Evolutionary conservation across 2,329 filamentous ascomycete genomes (phyloP), one percentile per base, ranked within the genome.

Genomic region (Fusarium sp.): DNA sequence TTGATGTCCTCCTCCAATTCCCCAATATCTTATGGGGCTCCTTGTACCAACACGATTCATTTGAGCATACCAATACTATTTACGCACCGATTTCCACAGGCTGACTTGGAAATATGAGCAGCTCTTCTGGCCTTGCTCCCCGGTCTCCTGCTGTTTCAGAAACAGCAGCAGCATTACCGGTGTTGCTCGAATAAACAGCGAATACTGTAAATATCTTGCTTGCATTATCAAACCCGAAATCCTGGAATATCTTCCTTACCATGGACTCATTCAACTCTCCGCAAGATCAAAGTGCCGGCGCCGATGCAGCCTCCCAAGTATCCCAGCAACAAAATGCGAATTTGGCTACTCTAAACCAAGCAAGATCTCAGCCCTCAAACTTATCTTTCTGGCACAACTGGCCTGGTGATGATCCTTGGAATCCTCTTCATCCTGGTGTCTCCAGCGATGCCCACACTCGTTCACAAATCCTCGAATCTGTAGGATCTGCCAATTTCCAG

Each of bases 321-420:
- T 25, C 48, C 22, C 57, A 65, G 13, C 47, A 50, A 26, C 61
- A 65, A 39, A 54, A 42, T 25, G 11, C 40, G 7, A 59, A 43
- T 26, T 24, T 65, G 25, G 43, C 40, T 26, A 38, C 47, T n/a
- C 41, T 65, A 15, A n/a, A 25, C 13, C 57, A 51, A 12, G 13
- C 49, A 26, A 65, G 44, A 22, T 22, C 45, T 6, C 57, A 58
- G n/a, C n/a, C 51, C 10, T 15, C 35, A 45, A 47, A 32, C 26
- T 19, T 54, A 19, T 29, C 61, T 3, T 39, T 57, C 19, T 65
- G 54, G 40, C 47, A 35, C 15, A 51, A 35, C 35, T 65, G 61
- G 62, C 9, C 43, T 41, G 74, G 76, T 61, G 75, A 81, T 65
- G 78, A 72, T 7, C 81, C 81, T 46, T 83, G 80, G 80, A 70